phyloP scores from a whole-genome alignment of 148 eudicot species.

The Agrostemma githago region DNA sequence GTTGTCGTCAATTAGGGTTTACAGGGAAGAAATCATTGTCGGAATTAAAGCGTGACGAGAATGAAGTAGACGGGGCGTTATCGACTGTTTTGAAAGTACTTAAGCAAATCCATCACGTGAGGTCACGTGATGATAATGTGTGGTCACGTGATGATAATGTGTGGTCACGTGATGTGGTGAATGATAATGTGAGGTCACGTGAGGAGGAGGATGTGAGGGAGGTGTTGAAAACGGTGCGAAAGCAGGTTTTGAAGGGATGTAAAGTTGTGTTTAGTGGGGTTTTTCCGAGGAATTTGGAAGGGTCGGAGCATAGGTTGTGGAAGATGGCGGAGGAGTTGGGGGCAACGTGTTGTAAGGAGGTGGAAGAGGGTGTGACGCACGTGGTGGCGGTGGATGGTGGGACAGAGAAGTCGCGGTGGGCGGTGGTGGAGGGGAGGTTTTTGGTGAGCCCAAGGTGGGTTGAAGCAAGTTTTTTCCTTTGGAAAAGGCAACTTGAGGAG shows the following conservation, averaged over 20 bases:
- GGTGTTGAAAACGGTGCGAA: slow-evolving; percentile 43
- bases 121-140: neutral
- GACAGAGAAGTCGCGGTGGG: slow-evolving; percentile 68
- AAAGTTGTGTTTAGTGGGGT: slow-evolving; percentile 54
- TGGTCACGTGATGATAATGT: neutral
- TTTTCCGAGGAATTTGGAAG: slow-evolving; percentile 33
- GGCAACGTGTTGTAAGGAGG: slow-evolving; percentile 45
- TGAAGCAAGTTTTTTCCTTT: slow-evolving; percentile 49
- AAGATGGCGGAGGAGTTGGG: slow-evolving; percentile 63
- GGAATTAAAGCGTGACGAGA: slow-evolving; percentile 60
- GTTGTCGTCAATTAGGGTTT: slow-evolving; percentile 58
- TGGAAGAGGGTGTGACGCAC: slow-evolving; percentile 49
- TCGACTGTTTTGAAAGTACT: slow-evolving; percentile 58
- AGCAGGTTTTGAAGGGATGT: slow-evolving; percentile 47
- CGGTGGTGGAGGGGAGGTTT: slow-evolving; percentile 40
- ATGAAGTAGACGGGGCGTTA: slow-evolving; percentile 72
- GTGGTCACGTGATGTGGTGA: too few relatives aligned
- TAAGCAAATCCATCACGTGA: slow-evolving; percentile 41
- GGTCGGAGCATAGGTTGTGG: slow-evolving; percentile 48
- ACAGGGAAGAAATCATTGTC: slow-evolving; percentile 55
- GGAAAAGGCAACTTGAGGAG: slow-evolving; percentile 60
- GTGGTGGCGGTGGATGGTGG: slow-evolving; percentile 45
- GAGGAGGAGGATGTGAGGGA: slow-evolving; percentile 17
- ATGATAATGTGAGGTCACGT: slow-evolving; percentile 4
- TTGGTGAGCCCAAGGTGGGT: slow-evolving; percentile 60